Base-by-base conservation (phyloP, 2,329 filamentous ascomycete genomes). In the Aspergillus sp. region DNA sequence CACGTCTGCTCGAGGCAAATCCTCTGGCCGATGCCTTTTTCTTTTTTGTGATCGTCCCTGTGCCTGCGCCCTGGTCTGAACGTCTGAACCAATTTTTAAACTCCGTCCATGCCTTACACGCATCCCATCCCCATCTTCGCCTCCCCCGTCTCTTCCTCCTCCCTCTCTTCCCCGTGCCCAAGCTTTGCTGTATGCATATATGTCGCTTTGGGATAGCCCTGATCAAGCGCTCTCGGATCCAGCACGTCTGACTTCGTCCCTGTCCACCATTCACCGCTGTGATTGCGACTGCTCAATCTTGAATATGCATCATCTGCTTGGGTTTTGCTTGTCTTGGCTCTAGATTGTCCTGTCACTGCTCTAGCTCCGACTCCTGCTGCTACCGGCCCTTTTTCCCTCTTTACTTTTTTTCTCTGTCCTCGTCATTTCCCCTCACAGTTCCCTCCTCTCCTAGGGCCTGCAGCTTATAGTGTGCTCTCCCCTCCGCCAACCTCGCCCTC, bases 281-380 rank as follows among this genome's bases (percentile, higher is more conserved):
- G 9, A 31, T 31, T 60, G 53, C 41, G 15, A 56, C 67, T 73
- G 64, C 67, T 64, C 70, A 62, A 56, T 55, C 60, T 67, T 64
- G 75, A 78, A 75, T 73, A 82, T 82, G 80, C 79, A 81, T 79
- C 79, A 81, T 79, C 74, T 70, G 72, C 72, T 40, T 51, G 48
- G 37, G 46, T 33, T 70, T 74, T 76, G 67, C 74, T 76, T 75
- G 73, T 73, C 71, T 74, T 74, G 74, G 73, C 73, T 73, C 66
- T 75, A 74, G 73, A 72, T 49, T 56, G 37, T 60, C 39, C 39
- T 46, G 55, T n/a, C 44, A 31, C 4, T 48, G 27, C 23, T 46
- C 43, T 24, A 14, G 43, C 43, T 15, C 21, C 21, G 43, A 45
- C 37, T 41, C 21, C 41, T 46, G 1, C 27, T 44, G 47, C 55